These are phyloP conservation scores for Rhodotorula sp. DNA, from an alignment of 1,284 basidiomycete species.

Conservation along the genomic window DNA sequence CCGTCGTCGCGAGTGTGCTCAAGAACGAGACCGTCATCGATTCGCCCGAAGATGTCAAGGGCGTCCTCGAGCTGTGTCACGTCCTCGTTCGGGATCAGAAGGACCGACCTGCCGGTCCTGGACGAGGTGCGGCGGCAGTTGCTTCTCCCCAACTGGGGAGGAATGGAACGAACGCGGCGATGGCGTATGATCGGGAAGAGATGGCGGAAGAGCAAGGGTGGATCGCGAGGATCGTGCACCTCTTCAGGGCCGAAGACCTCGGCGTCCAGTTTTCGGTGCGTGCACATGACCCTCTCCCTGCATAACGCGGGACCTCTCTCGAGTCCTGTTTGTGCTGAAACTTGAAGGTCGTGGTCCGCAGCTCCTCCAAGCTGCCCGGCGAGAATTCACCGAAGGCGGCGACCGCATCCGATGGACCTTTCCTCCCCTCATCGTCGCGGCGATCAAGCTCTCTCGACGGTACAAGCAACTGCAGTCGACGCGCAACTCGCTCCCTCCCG, in stretches of 20 bases:
- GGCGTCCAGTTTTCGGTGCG: slow-evolving; percentile 81
- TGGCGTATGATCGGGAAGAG: slow-evolving; percentile 72
- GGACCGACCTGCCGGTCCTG: slow-evolving; percentile 53
- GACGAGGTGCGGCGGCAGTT: not conserved
- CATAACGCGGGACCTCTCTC: too few relatives aligned
- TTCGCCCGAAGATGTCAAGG: slow-evolving; percentile 82
- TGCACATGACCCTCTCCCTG: slow-evolving; percentile 2
- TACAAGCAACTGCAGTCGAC: slow-evolving; percentile 59
- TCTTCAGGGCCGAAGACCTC: slow-evolving; percentile 79
- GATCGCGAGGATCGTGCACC: slow-evolving; percentile 92
- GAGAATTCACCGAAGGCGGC: slow-evolving; percentile 82
- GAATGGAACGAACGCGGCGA: slow-evolving; percentile 45
- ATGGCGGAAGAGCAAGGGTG: slow-evolving; percentile 95
- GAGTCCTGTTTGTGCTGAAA: not conserved
- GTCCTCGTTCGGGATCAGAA: slow-evolving; percentile 85
- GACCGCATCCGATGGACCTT: slow-evolving; percentile 92
- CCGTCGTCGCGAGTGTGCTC: slow-evolving; percentile 82
- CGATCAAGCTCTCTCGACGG: slow-evolving; percentile 82
- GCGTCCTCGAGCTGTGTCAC: slow-evolving; percentile 83
- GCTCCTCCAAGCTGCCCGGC: slow-evolving; percentile 82
- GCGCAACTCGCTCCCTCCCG: slow-evolving; percentile 55
- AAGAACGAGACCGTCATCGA: slow-evolving; percentile 94
- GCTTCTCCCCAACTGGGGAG: not conserved
- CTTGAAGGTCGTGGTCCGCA: too few relatives aligned
- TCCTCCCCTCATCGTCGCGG: slow-evolving; percentile 84